Evolutionary conservation across 805 yeast species (phyloP).

Genomic region (Wickerhamiella azyma): DNA sequence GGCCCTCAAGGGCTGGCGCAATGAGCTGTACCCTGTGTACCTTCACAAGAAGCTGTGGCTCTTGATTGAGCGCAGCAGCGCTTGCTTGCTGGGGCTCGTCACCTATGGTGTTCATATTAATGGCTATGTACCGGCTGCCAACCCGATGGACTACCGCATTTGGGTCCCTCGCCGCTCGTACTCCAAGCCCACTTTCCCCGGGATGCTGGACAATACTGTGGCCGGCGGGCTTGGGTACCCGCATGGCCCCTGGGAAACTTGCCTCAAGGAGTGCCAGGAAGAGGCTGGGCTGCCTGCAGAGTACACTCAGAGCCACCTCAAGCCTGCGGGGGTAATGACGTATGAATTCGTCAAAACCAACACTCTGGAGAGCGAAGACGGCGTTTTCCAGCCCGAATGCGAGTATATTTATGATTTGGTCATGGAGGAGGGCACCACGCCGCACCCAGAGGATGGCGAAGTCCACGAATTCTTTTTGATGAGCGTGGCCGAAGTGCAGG

Average conservation of each 20-base stretch:
- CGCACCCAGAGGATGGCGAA: constrained; percentile 62
- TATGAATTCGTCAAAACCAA: constrained; percentile 31
- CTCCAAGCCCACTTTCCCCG: constrained; percentile 78
- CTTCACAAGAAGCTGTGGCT: constrained; percentile 44
- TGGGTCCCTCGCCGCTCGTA: constrained; percentile 81
- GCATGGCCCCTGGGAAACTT: constrained; percentile 58
- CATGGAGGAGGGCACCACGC: constrained; percentile 31
- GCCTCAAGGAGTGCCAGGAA: constrained; percentile 73
- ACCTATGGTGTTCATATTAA: constrained; percentile 84
- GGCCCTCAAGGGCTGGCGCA: constrained; percentile 49
- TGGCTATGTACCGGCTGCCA: constrained; percentile 50
- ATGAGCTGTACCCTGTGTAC: constrained; percentile 67
- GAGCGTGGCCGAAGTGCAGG: constrained; percentile 42
- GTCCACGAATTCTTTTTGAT: constrained; percentile 58
- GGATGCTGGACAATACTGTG: constrained; percentile 80
- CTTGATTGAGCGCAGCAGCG: constrained; percentile 64
- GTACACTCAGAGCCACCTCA: constrained; percentile 32
- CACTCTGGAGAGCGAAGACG: constrained; percentile 31
- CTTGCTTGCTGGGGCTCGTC: constrained; percentile 70
- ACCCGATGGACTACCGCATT: constrained; percentile 24
- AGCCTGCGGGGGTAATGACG: constrained; percentile 50
- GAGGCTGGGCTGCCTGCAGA: constrained; percentile 67
- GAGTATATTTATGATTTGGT: constrained; percentile 69
- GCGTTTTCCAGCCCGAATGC: constrained; percentile 77
- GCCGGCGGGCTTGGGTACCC: constrained; percentile 93